Evolutionary conservation across 805 yeast genomes (phyloP).

Genomic region (Yamadazyma insecticola): DNA sequence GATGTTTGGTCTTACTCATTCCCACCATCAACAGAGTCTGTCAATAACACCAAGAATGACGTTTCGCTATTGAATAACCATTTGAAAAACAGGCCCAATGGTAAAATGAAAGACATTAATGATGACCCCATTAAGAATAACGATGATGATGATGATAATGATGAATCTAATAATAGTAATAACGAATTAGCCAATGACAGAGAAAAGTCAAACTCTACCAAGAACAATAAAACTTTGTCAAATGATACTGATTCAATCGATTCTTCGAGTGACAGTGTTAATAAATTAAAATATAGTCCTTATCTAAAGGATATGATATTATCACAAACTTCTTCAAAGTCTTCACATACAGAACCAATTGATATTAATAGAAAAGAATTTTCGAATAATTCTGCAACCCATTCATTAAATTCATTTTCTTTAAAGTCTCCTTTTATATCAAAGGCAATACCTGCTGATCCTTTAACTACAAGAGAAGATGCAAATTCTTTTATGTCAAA

Average conservation of each 20-base stretch:
- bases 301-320: constrained; percentile 1
- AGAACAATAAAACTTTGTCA: not conserved
- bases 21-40: constrained; percentile 31
- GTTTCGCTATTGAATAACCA: too few species aligned
- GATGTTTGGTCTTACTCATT: constrained; percentile 40
- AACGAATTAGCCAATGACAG: constrained; percentile 6
- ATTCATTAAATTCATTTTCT: constrained; percentile 14
- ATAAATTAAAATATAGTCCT: not conserved
- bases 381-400: constrained; percentile 1
- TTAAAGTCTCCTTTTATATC: constrained; percentile 31
- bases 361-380: constrained; percentile 1
- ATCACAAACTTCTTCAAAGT: constrained; percentile 5
- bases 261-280: not conserved
- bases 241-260: constrained; percentile 1
- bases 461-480: constrained; percentile 48
- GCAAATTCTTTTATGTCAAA: constrained; percentile 36
- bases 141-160: too few species aligned
- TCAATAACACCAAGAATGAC: constrained; percentile 11
- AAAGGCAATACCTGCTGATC: constrained; percentile 47
- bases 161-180: constrained; percentile 2
- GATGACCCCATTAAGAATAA: too few species aligned
- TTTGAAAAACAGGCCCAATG: too few species aligned
- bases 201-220: too few species aligned
- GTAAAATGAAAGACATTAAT: too few species aligned
- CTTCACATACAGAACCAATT: constrained; percentile 1